Base-by-base conservation (phyloP, 2,329 filamentous ascomycete genomes). In the Diaporthe sp. region DNA sequence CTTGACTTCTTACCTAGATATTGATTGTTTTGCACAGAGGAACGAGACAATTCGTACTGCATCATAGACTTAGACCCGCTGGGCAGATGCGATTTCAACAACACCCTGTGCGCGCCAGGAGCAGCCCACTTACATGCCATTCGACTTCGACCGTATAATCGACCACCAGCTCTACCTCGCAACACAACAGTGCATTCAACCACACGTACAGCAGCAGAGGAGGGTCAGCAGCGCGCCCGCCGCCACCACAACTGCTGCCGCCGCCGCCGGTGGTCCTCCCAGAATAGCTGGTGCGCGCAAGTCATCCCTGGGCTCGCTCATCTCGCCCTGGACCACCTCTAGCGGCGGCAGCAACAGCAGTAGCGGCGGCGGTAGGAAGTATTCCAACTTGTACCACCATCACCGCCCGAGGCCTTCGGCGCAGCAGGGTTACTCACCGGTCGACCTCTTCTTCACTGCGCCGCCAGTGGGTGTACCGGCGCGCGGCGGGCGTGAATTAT, bases 101-200 rank as follows among this genome's bases (percentile, higher is more conserved):
- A n/a, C n/a, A n/a, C 30, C 30, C 3, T 28, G 28, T 52, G 64
- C 45, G 35, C 22, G 30, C 61, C 42, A 57, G n/a, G n/a, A n/a
- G 4, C 42, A 40, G 4, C 7, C 45, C 19, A 42, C 42, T 22
- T 47, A 68, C 12, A 75, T 75, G 74, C 55, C 72, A 19, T 58
- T 70, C 30, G 74, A 75, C 40, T 33, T 74, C 22, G 45, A 69
- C 52, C 50, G 66, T 55, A 55, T 54, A 38, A 71, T 75, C 58
- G 74, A 71, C 66, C 28, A 68, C 19, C 55, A 71, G 42, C 66
- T 71, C 50, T 74, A 74, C 58, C 66, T 67, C 57, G 72, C 67
- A 28, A 74, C 74, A 0, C 66, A 75, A 60, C 40, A 71, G 66
- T 71, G 57, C 45, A 45, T 74, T 33, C 19, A 28, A 17, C 69